Conservation (phyloP, 2,329 filamentous ascomycete species). For the Penicillium sp. region DNA sequence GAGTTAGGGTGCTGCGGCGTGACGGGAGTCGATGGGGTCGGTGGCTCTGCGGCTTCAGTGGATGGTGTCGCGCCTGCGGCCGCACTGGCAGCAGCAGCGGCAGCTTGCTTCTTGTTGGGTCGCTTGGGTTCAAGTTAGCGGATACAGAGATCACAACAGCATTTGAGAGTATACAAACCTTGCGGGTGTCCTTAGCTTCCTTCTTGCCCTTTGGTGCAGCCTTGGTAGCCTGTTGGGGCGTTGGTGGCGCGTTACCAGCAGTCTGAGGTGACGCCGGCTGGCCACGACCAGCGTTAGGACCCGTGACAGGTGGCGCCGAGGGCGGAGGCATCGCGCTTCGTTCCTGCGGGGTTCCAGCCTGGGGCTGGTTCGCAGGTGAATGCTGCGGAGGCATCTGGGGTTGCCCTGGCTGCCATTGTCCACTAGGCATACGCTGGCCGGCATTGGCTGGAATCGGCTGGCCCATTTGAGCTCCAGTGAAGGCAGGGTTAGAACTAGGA, state of each 20-base stretch:
- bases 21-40: conserved; percentile 50
- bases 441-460: conserved; percentile 44
- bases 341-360: conserved; percentile 56
- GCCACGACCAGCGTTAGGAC: conserved; percentile 39
- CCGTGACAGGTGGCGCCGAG: conserved; percentile 42
- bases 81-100: conserved; percentile 35
- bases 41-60: conserved; percentile 47
- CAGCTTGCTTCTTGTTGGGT: conserved; percentile 43
- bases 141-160: neutral
- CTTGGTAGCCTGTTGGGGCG: conserved; percentile 59
- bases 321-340: conserved; percentile 53
- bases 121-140: conserved; percentile 32
- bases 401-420: conserved; percentile 42
- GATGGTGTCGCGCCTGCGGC: conserved; percentile 44
- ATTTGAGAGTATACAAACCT: conserved; percentile 40
- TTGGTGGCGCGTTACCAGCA: conserved; percentile 54
- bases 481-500: conserved; percentile 53
- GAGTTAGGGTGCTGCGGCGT: conserved; percentile 47
- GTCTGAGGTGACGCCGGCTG: conserved; percentile 46
- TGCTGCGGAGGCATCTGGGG: conserved; percentile 50
- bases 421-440: conserved; percentile 40
- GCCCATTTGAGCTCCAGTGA: conserved; percentile 42
- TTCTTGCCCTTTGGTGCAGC: conserved; percentile 60
- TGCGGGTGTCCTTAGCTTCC: conserved; percentile 52
- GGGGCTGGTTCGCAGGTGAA: conserved; percentile 43